Evolutionary conservation across 345 rosid species (phyloP), one percentile per base, ranked within the genome.

Genomic region (Aquilaria sinensis): DNA sequence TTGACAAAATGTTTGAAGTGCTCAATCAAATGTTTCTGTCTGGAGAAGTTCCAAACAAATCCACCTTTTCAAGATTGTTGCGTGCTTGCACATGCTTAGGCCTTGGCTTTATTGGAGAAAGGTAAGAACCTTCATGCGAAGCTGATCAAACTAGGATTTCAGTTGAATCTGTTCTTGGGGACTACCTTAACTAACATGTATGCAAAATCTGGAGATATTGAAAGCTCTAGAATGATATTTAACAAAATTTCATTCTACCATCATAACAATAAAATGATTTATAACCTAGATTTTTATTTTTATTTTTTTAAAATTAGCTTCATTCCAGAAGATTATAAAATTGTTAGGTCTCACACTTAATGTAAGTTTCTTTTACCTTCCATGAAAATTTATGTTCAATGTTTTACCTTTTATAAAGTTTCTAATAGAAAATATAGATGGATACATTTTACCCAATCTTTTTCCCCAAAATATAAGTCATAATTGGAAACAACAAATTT

Each of bases 161-260:
- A 71, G 51, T 29, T 59, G 14, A 80, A 81, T 54, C 58, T 77
- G 41, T 79, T 68, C 47, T 67, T 83, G 16, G 83, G 80, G 54
- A 81, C 92, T 55, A 83, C 88, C 33, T 79, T 86, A 33, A 66
- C 73, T 47, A 81, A 81, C 61, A 81, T 76, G 86, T 85, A 85
- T 63, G 86, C 92, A 49, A 85, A 83, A 72, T 79, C 76, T 30
- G 92, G 86, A 56, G 84, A 83, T 67, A 67, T 85, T 34, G 70
- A 69, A 57, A 71, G 74, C 60, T 70, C 85, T 53, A 74, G 60
- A 66, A 57, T 31, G 62, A 70, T 79, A 48, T 85, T 85, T 30
- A 50, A 71, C 52, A 71, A 73, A 63, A 83, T 83, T 77, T 47
- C 72, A 23, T 23, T 23, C 23, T 23, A 23, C 23, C 23, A 23